Conservation (phyloP, 192 early-diverging fungal genomes). For the Funneliformis mosseae region DNA sequence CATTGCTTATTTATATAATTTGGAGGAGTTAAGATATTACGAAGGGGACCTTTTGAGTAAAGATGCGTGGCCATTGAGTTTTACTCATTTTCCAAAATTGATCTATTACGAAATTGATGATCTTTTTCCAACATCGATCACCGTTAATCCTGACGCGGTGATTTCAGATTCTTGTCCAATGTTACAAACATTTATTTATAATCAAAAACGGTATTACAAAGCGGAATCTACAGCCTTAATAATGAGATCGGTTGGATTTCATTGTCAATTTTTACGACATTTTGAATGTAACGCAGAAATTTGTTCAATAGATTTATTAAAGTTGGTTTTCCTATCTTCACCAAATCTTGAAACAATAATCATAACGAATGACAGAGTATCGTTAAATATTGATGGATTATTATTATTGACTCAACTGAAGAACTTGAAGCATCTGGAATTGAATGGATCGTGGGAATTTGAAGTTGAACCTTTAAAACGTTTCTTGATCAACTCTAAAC, state of each 20-base stretch:
- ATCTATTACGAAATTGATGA: not conserved
- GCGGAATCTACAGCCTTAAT: not conserved
- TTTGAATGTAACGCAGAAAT: slow-evolving; percentile 21
- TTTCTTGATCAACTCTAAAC: not conserved
- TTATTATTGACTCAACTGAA: not conserved
- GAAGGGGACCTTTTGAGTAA: not conserved
- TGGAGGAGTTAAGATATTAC: not conserved
- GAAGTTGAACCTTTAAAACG: not conserved
- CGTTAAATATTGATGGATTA: not conserved
- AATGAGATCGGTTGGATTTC: not conserved
- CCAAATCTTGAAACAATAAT: slow-evolving; percentile 8
- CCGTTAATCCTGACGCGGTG: not conserved
- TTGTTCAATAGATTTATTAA: not conserved
- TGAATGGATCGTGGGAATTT: slow-evolving; percentile 1
- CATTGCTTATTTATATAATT: not conserved
- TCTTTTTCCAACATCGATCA: not conserved
- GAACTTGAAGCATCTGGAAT: not conserved
- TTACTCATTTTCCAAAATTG: slow-evolving; percentile 3
- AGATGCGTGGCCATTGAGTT: not conserved
- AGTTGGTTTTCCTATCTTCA: not conserved
- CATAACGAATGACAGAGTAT: not conserved
- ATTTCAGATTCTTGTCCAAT: not conserved
- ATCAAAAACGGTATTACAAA: not conserved
- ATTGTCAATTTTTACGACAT: not conserved
- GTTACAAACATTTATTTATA: slow-evolving; percentile 2